Evolutionary conservation across 495 filamentous ascomycete genomes (phyloP), one percentile per base, ranked within the genome.

Genomic region (Polyplosphaeria fusca): DNA sequence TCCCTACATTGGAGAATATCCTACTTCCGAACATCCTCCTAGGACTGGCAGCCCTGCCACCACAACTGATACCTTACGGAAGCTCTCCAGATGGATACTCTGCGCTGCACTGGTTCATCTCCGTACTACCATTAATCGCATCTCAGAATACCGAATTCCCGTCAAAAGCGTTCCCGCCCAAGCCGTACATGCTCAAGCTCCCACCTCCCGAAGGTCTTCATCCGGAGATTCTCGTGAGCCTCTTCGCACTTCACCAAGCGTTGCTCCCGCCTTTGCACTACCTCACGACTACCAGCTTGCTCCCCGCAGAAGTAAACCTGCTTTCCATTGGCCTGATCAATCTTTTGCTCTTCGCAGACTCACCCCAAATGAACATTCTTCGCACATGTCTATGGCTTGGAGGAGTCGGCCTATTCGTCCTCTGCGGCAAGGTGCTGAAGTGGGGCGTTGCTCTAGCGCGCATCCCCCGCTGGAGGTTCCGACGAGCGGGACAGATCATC

Each of bases 391-490:
- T 97, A 5, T 97, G 93, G 91, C 77, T 89, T 30, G 94, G 94
- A 23, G 91, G 91, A 24, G 68, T 96, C 43, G 79, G 79, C 45
- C 63, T 95, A 16, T 84, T 95, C 44, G 73, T 89, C 18, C 75
- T 80, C 13, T 95, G 88, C 68, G 77, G 79, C 35, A 81, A 85
- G 43, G 79, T 92, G 14, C 82, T 97, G n/a, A 81, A 76, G 68
- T 96, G 88, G 88, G 89, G 86, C 30, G 85, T 96, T 14, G 77
- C 85, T 45, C 73, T 98, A 38, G 91, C 92, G 16, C 77, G 94
- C 37, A 87, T 98, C 30, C 93, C 93, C 1, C 88, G 80, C 56
- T 96, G 92, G 89, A 86, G 91, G 28, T 91, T 97, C 60, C 81
- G 84, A 57, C 82, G 84, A 18, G 69, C 78, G 12, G 74, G 74